Base-by-base conservation (phyloP, 768 basidiomycete genomes). In the Podaxis mareebaensis region DNA sequence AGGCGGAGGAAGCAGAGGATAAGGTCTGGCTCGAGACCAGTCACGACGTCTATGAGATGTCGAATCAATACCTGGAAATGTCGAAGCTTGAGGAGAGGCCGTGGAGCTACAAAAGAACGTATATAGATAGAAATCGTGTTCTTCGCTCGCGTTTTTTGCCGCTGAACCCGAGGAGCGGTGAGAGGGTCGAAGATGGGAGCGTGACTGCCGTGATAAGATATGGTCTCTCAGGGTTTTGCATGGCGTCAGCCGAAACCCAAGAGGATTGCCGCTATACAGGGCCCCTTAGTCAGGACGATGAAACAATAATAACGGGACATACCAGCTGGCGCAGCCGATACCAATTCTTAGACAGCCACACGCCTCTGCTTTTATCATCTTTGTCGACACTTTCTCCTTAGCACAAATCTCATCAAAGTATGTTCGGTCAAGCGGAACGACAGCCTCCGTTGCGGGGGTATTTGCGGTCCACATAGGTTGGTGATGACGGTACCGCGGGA, bases 231-330 rank as follows among this genome's bases (percentile, higher is more conserved):
- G 80, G 80, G 81, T 81, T 67, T 81, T 81, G 67, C 88, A 88
- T 0, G 86, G 86, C 39, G 79, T 80, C 67, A 84, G 87, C 30
- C 87, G 79, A 4, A 82, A 87, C 28, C 89, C 89, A 11, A 90
- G 76, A 3, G 85, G 76, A 62, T 89, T 90, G 0, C 89, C 89
- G 65, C 87, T 88, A 65, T 26, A 49, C 38, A 53, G 11, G 49
- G 11, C 22, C 20, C 22, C 7, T 51, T 26, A 51, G 20, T 12
- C 49, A 22, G 22, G 13, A 12, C 10, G 26, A 58, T 53, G 36
- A 63, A n/a, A 51, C 52, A n/a, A 26, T 57, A 52, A 20, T 51
- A 26, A 46, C 69, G 44, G 72, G 67, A 63, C 70, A 17, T 64
- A 72, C 71, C 73, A 75, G 46, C 69, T 66, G 11, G 72, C 69